Base-by-base conservation (phyloP, 257 asterid genomes). In the Nicotiana knightiana region DNA sequence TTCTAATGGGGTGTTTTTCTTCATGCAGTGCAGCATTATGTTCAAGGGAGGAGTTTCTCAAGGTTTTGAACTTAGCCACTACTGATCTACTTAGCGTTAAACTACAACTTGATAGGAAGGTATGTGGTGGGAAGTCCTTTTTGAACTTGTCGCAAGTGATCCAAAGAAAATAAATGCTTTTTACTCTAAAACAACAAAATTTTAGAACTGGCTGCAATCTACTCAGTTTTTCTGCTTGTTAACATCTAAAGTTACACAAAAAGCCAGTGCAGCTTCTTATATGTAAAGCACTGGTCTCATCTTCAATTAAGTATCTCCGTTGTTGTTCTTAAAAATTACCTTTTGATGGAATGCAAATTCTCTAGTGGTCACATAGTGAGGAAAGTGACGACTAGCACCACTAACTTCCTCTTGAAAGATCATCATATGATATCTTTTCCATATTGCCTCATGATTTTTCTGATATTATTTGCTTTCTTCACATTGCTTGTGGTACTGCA, bases 21-120 rank as follows among this genome's bases (percentile, higher is more conserved):
- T 32, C 11, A 13, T 53, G 18, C 75, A 92, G 93, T 88, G 88
- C 93, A 87, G 90, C 84, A 80, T 82, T 92, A 68, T 89, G 94
- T 81, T 87, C 87, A 33, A 89, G 92, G 81, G 91, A 90, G 64
- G 94, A 92, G 87, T 90, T 92, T 85, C 91, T 87, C 85, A 87
- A 87, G 86, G 85, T 90, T 58, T 75, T 91, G 92, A 92, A 90
- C 85, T 77, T 90, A 86, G 85, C 75, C 79, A 87, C 89, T 90
- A 83, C 83, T 9, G 90, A 92, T 86, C 83, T 91, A 85, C 91
- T 92, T 58, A 89, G 91, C 12, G 89, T 88, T 46, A 92, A 90
- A 89, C 91, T 90, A 67, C 87, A 88, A 84, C 80, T 92, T 57
- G 93, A 92, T 85, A 83, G 70, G 88, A 87, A 92, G 92, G 93